phyloP scores from a whole-genome alignment of 805 yeast genomes.

The Wickerhamiella spandovensis region DNA sequence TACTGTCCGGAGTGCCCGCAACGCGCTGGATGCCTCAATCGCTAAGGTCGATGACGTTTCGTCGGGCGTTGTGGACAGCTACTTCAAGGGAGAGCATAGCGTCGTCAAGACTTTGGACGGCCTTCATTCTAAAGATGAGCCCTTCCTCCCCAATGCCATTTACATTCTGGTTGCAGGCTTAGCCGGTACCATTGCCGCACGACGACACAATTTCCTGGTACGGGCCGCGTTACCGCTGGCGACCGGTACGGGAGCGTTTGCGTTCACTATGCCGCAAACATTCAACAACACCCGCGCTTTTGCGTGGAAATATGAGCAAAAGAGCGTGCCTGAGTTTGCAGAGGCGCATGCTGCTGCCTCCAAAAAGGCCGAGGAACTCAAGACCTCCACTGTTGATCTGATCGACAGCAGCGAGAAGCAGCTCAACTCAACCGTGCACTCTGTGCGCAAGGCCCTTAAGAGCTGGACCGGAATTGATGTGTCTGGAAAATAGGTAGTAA shows the following conservation, averaged over 20 bases:
- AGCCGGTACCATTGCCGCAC: slow-evolving; percentile 59
- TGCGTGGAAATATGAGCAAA: slow-evolving; percentile 46
- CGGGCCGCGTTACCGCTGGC: slow-evolving; percentile 44
- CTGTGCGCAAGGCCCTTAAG: neutral
- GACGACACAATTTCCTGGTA: slow-evolving; percentile 46
- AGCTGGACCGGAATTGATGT: slow-evolving; percentile 1
- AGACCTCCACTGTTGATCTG: slow-evolving; percentile 12
- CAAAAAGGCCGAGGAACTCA: slow-evolving; percentile 33
- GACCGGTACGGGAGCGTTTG: slow-evolving; percentile 53
- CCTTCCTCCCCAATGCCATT: slow-evolving; percentile 53
- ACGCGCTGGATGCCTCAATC: slow-evolving; percentile 26
- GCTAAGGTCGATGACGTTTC: slow-evolving; percentile 28
- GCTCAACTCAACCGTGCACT: neutral
- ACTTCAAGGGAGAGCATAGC: slow-evolving; percentile 46
- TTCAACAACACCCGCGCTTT: slow-evolving; percentile 45
- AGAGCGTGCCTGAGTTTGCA: slow-evolving; percentile 48
- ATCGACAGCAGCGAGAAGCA: neutral
- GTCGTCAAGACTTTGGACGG: slow-evolving; percentile 50
- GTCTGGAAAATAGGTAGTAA: neutral
- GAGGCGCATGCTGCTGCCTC: slow-evolving; percentile 41
- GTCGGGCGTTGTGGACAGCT: slow-evolving; percentile 36
- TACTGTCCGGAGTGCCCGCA: slow-evolving; percentile 37
- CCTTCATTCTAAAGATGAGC: slow-evolving; percentile 54
- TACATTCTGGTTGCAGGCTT: slow-evolving; percentile 58
- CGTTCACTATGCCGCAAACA: slow-evolving; percentile 59